Conservation (phyloP, 1,139 yeast genomes). For the Zygosaccharomyces sapae region DNA sequence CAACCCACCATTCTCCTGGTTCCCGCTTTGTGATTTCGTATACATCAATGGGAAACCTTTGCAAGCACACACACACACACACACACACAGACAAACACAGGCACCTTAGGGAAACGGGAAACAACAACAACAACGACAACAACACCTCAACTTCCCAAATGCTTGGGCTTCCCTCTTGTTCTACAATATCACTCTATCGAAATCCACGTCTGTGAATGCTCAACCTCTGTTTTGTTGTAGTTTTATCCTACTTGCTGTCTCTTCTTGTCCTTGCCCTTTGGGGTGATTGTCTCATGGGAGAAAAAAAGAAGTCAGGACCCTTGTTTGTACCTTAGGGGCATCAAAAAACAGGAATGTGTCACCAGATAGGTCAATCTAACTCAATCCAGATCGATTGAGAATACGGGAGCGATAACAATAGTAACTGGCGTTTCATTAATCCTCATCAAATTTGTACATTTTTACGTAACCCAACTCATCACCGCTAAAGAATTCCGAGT, state of each 20-base stretch:
- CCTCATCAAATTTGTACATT: conserved; percentile 68
- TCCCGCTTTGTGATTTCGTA: not conserved
- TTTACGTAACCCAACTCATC: conserved; percentile 82
- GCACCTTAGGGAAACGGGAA: not conserved
- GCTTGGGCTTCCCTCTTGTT: not conserved
- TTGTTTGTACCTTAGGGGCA: not conserved
- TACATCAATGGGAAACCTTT: not conserved
- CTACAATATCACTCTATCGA: not conserved
- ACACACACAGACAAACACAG: not conserved
- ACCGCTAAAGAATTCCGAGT: conserved; percentile 87
- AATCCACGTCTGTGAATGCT: too few relatives aligned
- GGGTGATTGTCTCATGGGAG: not conserved
- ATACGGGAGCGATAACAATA: not conserved
- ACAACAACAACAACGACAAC: not conserved
- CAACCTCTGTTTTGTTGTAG: not conserved
- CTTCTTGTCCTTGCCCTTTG: conserved; percentile 1
- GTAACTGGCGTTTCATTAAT: not conserved
- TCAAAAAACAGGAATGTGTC: not conserved
- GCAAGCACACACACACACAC: not conserved
- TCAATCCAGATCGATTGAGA: not conserved
- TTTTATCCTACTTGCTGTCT: not conserved
- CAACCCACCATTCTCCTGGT: not conserved
- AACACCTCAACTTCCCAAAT: not conserved
- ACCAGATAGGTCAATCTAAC: not conserved
- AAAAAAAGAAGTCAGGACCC: not conserved